phyloP scores from a whole-genome alignment of 345 rosid species.

The Sonneratia caseolaris region DNA sequence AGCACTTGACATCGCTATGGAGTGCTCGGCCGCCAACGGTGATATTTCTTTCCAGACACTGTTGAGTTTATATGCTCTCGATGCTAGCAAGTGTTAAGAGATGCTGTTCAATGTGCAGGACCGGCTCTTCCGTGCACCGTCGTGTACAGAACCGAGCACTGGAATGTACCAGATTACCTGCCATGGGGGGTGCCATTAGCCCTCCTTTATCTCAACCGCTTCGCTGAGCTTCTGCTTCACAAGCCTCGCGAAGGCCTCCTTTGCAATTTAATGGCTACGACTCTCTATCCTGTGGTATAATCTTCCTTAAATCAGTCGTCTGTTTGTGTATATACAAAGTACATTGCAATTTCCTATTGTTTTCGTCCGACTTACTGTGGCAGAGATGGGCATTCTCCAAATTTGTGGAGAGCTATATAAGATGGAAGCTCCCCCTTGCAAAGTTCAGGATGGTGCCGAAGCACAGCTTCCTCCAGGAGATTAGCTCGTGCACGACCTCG shows the following conservation, averaged over 20 bases:
- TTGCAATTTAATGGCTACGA: conserved; percentile 21
- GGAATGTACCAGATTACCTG: conserved; percentile 32
- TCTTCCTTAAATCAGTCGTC: background rate
- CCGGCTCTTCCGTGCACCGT: conserved; percentile 26
- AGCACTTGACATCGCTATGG: conserved; percentile 35
- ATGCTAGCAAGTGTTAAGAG: no score
- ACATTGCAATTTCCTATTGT: background rate
- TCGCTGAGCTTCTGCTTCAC: conserved; percentile 37
- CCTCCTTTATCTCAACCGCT: conserved; percentile 28
- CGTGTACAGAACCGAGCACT: conserved; percentile 28
- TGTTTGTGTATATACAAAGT: background rate
- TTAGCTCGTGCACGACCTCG: conserved; percentile 19
- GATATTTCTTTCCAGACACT: background rate
- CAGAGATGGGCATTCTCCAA: conserved; percentile 31
- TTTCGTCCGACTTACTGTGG: background rate
- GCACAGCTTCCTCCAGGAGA: conserved; percentile 22
- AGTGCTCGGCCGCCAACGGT: conserved; percentile 28
- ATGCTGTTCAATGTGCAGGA: conserved; percentile 13
- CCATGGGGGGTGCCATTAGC: conserved; percentile 41
- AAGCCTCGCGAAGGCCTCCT: conserved; percentile 42
- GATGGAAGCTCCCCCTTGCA: conserved; percentile 19
- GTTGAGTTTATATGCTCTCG: no score
- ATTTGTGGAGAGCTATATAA: conserved; percentile 25
- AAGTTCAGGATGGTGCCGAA: conserved; percentile 41
- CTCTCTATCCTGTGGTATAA: conserved; percentile 35